Conservation (phyloP, 768 basidiomycete species). For the Amanita brunnescens region DNA sequence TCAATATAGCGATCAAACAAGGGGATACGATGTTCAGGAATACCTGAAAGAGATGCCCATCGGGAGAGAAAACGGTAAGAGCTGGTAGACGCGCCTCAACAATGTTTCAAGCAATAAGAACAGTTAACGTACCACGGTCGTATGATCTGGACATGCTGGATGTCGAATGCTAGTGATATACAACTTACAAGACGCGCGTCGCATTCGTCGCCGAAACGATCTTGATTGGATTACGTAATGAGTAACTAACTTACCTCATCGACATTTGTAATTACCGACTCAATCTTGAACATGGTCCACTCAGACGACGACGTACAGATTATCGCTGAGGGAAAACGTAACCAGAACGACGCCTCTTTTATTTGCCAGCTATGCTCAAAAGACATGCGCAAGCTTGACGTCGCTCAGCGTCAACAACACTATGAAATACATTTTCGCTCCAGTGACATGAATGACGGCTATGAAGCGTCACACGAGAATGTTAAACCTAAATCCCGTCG, state of each 20-base stretch:
- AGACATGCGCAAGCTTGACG: slow-evolving; percentile 30
- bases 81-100: slow-evolving; percentile 36
- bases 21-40: slow-evolving; percentile 11
- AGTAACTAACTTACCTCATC: background rate
- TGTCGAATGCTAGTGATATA: slow-evolving; percentile 10
- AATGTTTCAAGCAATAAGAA: background rate
- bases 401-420: slow-evolving; percentile 38
- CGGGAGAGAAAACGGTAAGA: slow-evolving; percentile 96
- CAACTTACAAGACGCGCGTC: slow-evolving; percentile 41
- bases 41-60: slow-evolving; percentile 98
- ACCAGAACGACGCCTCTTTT: slow-evolving; percentile 27
- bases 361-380: slow-evolving; percentile 24
- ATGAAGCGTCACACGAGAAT: background rate
- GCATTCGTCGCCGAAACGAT: slow-evolving; percentile 11
- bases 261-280: background rate
- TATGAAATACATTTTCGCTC: slow-evolving; percentile 41
- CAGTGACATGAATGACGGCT: slow-evolving; percentile 1
- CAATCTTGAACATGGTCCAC: background rate
- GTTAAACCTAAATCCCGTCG: background rate
- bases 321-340: slow-evolving; percentile 8
- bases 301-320: slow-evolving; percentile 18
- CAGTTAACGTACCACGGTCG: slow-evolving; percentile 69
- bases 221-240: slow-evolving; percentile 8
- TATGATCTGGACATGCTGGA: slow-evolving; percentile 83
- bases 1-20: slow-evolving; percentile 10